phyloP scores from a whole-genome alignment of 83 land plant genomes.

The Picea abies region DNA sequence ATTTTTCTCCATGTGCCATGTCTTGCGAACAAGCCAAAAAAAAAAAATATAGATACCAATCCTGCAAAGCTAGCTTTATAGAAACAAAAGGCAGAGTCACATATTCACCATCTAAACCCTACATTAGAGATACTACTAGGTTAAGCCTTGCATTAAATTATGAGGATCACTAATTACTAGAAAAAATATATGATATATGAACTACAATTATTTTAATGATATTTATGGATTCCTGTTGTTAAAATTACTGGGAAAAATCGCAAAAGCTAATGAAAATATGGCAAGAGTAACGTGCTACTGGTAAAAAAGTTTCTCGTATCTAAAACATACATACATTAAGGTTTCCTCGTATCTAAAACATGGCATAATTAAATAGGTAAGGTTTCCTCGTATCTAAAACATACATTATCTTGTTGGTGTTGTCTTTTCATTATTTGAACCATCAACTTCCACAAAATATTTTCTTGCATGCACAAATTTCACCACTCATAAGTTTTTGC shows the following conservation, averaged over 20 bases:
- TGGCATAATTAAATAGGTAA: too few relatives aligned
- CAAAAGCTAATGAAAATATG: neutral
- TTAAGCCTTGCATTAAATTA: slow-evolving; percentile 53
- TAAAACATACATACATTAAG: too few relatives aligned
- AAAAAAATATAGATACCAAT: slow-evolving; percentile 13
- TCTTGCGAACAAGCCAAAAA: neutral
- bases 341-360: neutral
- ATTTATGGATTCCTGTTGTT: neutral
- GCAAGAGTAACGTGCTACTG: neutral
- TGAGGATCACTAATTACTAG: neutral
- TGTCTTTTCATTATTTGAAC: slow-evolving; percentile 34
- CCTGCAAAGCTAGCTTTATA: slow-evolving; percentile 77
- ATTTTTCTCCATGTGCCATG: neutral
- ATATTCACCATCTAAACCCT: slow-evolving; percentile 67
- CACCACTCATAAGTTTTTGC: slow-evolving; percentile 61
- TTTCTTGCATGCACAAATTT: slow-evolving; percentile 21
- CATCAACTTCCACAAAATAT: slow-evolving; percentile 71
- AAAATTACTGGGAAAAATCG: neutral
- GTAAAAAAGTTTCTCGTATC: neutral
- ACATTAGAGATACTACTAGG: slow-evolving; percentile 72
- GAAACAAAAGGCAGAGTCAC: slow-evolving; percentile 54
- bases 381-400: neutral
- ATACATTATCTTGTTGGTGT: slow-evolving; percentile 38
- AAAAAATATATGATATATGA: neutral
- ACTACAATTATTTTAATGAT: neutral